Conservation (phyloP, 257 asterid species). For the Jaltomata sinuosa region DNA sequence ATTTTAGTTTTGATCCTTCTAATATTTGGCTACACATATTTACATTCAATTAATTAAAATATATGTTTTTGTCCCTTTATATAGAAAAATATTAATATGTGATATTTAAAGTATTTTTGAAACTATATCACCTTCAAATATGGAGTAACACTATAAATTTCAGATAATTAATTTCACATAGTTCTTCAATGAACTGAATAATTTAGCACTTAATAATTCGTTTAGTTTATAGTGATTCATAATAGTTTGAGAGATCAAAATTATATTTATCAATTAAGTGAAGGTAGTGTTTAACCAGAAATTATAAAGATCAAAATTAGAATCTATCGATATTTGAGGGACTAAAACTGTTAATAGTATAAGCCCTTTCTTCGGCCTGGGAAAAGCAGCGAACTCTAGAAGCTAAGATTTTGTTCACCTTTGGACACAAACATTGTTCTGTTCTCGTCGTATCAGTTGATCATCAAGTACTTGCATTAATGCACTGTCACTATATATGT, state of each 20-base stretch:
- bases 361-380: too few relatives aligned
- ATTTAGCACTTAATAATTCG: neutral
- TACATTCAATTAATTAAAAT: neutral
- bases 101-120: neutral
- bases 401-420: too few relatives aligned
- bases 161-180: neutral
- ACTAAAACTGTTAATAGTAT: too few relatives aligned
- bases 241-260: neutral
- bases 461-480: too few relatives aligned
- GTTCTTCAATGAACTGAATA: neutral
- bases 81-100: neutral
- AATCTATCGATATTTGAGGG: neutral
- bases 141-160: neutral
- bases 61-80: neutral
- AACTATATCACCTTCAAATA: neutral
- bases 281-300: neutral
- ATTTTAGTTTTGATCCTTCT: too few relatives aligned
- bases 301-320: neutral
- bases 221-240: neutral
- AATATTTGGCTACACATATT: neutral
- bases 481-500: too few relatives aligned
- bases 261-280: neutral
- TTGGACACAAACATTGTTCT: too few relatives aligned
- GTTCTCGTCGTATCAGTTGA: too few relatives aligned
- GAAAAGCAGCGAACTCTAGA: too few relatives aligned